Percentiles rank a stretch among this genome's conserved stretches.
phyloP scores from a whole-genome alignment of 306 rosid species.

The Acacia crassicarpa region DNA sequence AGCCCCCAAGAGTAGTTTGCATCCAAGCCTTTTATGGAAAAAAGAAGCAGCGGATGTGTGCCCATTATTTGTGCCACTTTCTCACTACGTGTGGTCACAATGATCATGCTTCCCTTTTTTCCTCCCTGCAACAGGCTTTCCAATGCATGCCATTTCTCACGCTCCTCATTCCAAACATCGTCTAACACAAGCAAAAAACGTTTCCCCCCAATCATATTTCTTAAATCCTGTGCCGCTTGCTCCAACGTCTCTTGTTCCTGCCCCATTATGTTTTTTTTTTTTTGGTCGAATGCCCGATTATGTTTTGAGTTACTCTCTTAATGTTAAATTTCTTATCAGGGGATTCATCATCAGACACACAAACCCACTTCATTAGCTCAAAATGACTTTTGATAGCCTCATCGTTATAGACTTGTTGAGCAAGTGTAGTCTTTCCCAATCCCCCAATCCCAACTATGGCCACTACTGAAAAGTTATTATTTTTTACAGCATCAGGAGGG shows the following conservation, averaged over 20 bases:
- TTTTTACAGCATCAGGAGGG: not conserved
- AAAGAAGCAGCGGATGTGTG: no score
- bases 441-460: conserved; percentile 24
- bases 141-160: not conserved
- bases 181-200: conserved; percentile 28
- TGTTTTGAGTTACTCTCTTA: not conserved
- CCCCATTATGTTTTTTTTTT: not conserved
- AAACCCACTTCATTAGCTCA: no score
- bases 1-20: not conserved
- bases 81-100: not conserved
- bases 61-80: not conserved
- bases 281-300: no score
- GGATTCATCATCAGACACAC: no score
- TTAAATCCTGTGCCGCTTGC: no score
- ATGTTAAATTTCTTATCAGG: no score
- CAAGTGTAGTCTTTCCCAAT: conserved; percentile 32
- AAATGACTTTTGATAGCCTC: no score
- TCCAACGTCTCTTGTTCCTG: no score
- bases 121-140: not conserved
- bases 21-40: not conserved
- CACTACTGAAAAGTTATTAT: not conserved
- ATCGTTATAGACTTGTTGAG: not conserved
- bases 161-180: not conserved
- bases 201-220: not conserved
- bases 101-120: conserved; percentile 10